Conservation (phyloP, 2,329 filamentous ascomycete genomes). For the Leptographium lundbergii region DNA sequence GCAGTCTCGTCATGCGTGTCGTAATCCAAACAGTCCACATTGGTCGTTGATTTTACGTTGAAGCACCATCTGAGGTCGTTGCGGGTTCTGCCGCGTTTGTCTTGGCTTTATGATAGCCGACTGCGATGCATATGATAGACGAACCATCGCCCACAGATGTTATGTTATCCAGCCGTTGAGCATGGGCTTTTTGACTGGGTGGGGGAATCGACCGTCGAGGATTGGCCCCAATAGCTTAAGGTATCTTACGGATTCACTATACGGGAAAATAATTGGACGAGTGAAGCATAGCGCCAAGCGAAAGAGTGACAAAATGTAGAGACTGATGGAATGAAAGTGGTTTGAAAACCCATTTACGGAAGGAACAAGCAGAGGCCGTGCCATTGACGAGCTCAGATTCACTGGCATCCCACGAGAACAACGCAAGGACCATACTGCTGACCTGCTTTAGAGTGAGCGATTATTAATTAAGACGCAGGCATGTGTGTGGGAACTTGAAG, state of each 20-base stretch:
- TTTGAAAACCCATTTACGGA: no score
- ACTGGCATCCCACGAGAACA: neutral
- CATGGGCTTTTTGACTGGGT: neutral
- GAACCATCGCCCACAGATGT: neutral
- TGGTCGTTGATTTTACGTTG: no score
- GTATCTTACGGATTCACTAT: no score
- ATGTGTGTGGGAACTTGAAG: neutral
- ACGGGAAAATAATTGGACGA: no score
- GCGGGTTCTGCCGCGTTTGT: neutral
- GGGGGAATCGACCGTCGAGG: neutral
- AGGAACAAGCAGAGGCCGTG: no score
- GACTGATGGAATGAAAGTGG: no score
- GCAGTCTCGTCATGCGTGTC: neutral
- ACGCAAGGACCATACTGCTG: neutral
- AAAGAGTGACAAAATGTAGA: no score
- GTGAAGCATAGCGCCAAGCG: no score
- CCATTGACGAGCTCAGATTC: neutral
- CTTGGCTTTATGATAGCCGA: neutral
- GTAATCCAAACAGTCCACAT: neutral
- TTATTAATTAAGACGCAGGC: neutral
- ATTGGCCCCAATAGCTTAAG: neutral
- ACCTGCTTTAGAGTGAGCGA: neutral
- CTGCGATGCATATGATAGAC: neutral
- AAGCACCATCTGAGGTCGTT: neutral
- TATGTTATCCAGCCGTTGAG: neutral